A percentile compares a stretch with the other conserved stretches of the same genome.
Evolutionary conservation across 345 rosid species (phyloP).

Genomic region (Eucalyptus sp.): DNA sequence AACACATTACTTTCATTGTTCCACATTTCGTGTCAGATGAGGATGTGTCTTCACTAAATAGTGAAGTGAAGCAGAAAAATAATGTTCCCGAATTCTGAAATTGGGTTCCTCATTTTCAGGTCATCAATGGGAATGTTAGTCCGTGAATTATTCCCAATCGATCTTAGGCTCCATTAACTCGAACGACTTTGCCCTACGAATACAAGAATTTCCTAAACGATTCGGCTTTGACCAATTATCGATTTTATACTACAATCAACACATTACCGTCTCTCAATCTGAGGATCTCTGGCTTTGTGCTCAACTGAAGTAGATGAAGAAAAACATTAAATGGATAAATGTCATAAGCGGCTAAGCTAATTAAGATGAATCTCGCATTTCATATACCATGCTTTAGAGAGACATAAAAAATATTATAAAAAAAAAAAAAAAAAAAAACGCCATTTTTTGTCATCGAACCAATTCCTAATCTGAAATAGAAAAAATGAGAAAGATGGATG

Average conservation of each 20-base stretch:
- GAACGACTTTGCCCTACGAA: background rate
- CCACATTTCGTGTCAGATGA: too few species aligned
- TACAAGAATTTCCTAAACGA: background rate
- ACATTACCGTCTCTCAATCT: background rate
- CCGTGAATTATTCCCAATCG: background rate
- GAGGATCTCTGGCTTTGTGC: background rate
- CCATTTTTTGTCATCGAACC: background rate
- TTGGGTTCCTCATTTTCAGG: background rate
- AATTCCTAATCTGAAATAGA: background rate
- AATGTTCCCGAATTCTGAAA: background rate
- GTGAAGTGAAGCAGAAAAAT: background rate
- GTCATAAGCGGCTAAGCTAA: too few species aligned
- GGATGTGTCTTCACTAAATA: background rate
- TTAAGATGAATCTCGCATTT: background rate
- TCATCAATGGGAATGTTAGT: background rate
- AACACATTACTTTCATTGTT: too few species aligned
- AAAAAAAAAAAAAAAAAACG: background rate
- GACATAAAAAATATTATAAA: background rate
- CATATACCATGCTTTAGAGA: background rate
- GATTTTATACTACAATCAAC: background rate
- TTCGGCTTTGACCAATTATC: background rate
- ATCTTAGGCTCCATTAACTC: background rate
- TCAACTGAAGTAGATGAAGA: too few species aligned
- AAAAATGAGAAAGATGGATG: background rate
- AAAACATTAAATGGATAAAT: too few species aligned